These are phyloP conservation scores for Debaryomyces maramus DNA, from an alignment of 805 yeast genomes.

Conservation along the genomic window DNA sequence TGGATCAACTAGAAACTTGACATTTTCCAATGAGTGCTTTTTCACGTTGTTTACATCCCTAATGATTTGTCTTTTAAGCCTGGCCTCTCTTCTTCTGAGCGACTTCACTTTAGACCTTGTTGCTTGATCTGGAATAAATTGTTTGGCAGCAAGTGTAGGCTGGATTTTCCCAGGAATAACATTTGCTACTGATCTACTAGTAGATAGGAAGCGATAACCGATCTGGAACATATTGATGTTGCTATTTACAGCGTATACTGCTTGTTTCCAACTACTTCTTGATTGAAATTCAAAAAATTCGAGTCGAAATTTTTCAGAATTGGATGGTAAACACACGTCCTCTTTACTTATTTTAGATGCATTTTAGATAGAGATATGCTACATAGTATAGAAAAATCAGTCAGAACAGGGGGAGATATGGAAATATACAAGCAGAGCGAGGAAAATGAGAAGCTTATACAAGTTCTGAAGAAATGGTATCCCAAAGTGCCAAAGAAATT, in stretches of 20 bases:
- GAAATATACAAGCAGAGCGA: not conserved
- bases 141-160: slow-evolving; percentile 38
- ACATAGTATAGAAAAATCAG: not conserved
- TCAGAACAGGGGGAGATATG: not conserved
- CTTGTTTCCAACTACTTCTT: not conserved
- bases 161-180: slow-evolving; percentile 14
- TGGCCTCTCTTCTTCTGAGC: slow-evolving; percentile 38
- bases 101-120: slow-evolving; percentile 32
- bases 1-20: slow-evolving; percentile 62
- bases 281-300: slow-evolving; percentile 2
- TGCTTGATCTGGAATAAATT: slow-evolving; percentile 32
- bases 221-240: slow-evolving; percentile 3
- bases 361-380: not conserved
- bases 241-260: not conserved
- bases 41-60: slow-evolving; percentile 42
- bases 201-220: slow-evolving; percentile 18
- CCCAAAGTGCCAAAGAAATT: slow-evolving; percentile 19
- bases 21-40: slow-evolving; percentile 34
- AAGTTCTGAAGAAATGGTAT: slow-evolving; percentile 18
- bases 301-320: slow-evolving; percentile 2
- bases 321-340: not conserved
- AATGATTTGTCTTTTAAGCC: slow-evolving; percentile 41
- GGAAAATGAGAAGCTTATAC: not conserved
- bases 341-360: not conserved
- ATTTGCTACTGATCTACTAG: slow-evolving; percentile 12